These are phyloP conservation scores for Euphorbia pulcherrima DNA, from an alignment of 345 rosid species.

Conservation along the genomic window DNA sequence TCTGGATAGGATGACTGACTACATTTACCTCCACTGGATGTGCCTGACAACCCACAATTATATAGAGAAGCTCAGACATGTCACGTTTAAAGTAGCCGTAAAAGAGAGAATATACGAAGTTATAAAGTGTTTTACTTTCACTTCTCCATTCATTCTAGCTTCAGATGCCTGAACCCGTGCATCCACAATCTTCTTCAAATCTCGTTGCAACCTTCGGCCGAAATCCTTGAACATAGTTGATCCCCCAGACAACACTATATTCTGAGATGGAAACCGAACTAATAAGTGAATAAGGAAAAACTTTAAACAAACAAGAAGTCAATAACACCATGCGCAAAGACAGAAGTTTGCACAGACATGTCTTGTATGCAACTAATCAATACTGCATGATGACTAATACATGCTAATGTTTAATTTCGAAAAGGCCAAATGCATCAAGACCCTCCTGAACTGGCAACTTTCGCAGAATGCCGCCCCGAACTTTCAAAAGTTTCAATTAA, in stretches of 20 bases:
- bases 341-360: too few species aligned
- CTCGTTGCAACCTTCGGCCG: conserved; percentile 93
- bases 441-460: too few species aligned
- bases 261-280: conserved; percentile 43
- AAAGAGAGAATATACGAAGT: background rate
- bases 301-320: too few species aligned
- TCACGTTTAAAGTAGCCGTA: conserved; percentile 2
- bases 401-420: too few species aligned
- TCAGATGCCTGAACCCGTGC: conserved; percentile 79
- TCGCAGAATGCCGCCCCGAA: too few species aligned
- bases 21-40: conserved; percentile 96
- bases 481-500: too few species aligned
- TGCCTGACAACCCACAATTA: conserved; percentile 37
- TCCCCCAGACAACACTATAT: conserved; percentile 94
- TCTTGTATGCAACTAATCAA: too few species aligned
- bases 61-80: background rate
- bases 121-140: conserved; percentile 48
- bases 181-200: conserved; percentile 92
- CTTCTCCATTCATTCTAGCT: conserved; percentile 69
- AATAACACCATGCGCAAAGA: too few species aligned
- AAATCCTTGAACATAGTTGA: conserved; percentile 99
- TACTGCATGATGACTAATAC: too few species aligned
- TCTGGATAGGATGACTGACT: conserved; percentile 91
- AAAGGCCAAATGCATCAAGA: too few species aligned
- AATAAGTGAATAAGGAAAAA: too few species aligned